These are phyloP conservation scores for Strobilomyces dryophilus DNA, from an alignment of 768 basidiomycete species.

Conservation along the genomic window DNA sequence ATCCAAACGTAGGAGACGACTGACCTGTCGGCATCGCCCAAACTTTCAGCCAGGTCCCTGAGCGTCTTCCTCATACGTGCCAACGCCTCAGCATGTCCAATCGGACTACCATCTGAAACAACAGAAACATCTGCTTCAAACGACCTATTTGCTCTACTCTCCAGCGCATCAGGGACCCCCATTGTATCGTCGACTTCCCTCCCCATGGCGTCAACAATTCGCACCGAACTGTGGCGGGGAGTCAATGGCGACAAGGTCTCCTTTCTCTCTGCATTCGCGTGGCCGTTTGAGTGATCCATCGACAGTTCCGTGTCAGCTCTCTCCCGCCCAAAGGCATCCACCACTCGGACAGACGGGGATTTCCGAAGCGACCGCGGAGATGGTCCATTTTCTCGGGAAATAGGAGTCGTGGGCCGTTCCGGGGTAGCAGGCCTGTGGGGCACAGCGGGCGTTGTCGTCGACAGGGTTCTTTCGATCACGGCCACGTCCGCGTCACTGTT, in stretches of 20 bases:
- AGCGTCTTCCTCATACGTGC: constrained; percentile 56
- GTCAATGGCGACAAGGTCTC: constrained; percentile 13
- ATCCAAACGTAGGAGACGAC: constrained; percentile 1
- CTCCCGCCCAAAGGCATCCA: constrained; percentile 69
- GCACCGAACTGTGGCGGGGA: constrained; percentile 39
- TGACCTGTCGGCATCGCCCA: constrained; percentile 59
- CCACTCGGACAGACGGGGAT: constrained; percentile 53
- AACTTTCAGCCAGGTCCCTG: constrained; percentile 48
- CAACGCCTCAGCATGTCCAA: constrained; percentile 49
- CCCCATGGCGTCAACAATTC: constrained; percentile 70
- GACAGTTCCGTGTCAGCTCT: constrained; percentile 11
- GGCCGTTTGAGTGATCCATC: constrained; percentile 4
- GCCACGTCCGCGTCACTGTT: constrained; percentile 4
- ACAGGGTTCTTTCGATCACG: constrained; percentile 3
- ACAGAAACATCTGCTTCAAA: constrained; percentile 20
- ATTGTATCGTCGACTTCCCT: constrained; percentile 43
- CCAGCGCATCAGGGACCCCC: constrained; percentile 31
- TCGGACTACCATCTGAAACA: constrained; percentile 19
- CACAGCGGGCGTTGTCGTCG: not conserved
- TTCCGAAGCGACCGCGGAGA: constrained; percentile 39
- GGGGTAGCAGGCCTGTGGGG: constrained; percentile 17
- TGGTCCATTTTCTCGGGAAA: constrained; percentile 21
- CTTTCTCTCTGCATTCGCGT: constrained; percentile 18
- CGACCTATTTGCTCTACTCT: constrained; percentile 13
- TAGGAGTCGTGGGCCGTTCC: constrained; percentile 23